Evolutionary conservation across 805 yeast genomes (phyloP), one percentile per base, ranked within the genome.

Genomic region (Ogataea pignaliae): DNA sequence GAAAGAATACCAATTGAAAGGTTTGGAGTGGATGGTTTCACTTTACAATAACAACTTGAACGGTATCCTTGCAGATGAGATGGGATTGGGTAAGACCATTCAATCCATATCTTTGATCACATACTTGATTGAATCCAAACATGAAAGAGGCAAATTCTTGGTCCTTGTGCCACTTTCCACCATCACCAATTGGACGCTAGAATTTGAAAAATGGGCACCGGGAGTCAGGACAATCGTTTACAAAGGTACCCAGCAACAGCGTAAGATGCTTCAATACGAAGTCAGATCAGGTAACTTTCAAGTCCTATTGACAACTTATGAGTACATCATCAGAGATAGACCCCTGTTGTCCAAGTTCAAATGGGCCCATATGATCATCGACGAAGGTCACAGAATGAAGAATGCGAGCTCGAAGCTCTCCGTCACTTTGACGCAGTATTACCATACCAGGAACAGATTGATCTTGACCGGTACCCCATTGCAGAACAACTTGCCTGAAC

Each of bases 191-290:
- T 86, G 95, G 95, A 84, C 86, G 12, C 49, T 84, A 44, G 95
- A 86, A 64, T 86, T 86, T 59, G 93, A 85, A 51, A 84, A 84
- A 64, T 86, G 95, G 95, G 95, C 93, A 0, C 95, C 95, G n/a
- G 54, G 76, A 12, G 72, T 86, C 30, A 82, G 77, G 48, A 81
- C 81, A 10, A 76, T 87, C 50, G 78, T 83, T 30, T 87, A 83
- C 64, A 86, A 86, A 60, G 95, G 95, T 41, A 73, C 85, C 11
- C 93, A 87, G 44, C 76, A 72, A 42, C 82, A 81, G 56, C 78
- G 95, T 70, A 81, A 81, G 55, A 65, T 73, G 36, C 63, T 85
- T 63, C 88, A 81, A 54, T 70, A 72, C 44, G 84, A 81, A 41
- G 75, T 86, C 39, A 73, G 83, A 57, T 60, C 70, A 9, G 88